Conservation (phyloP, 345 rosid genomes). For the Anastatica hierochuntica region DNA sequence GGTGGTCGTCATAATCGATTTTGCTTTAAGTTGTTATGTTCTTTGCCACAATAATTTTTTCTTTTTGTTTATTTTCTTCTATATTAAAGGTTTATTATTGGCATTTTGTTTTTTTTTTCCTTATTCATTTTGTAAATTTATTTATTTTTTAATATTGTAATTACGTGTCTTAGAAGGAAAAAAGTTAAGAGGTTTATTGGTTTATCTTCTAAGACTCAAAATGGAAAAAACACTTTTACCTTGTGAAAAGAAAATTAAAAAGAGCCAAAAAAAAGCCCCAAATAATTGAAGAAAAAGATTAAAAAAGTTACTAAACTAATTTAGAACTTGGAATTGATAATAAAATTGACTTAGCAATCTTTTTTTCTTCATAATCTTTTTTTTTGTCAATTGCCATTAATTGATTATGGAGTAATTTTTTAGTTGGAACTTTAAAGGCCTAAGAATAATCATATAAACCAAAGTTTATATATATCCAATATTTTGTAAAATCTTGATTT, state of each 20-base stretch:
- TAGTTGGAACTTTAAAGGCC: background rate
- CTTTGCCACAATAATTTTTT: too few relatives aligned
- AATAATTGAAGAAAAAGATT: background rate
- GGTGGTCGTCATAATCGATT: too few relatives aligned
- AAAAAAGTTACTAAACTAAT: background rate
- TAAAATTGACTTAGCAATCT: background rate
- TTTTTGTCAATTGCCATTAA: background rate
- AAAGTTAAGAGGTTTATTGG: background rate
- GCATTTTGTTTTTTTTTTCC: background rate
- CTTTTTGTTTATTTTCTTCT: too few relatives aligned
- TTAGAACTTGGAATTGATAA: background rate
- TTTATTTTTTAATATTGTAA: too few relatives aligned
- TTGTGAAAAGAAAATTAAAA: background rate
- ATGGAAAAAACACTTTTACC: background rate
- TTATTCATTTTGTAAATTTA: background rate
- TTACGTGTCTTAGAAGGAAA: conserved; percentile 2
- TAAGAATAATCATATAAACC: background rate
- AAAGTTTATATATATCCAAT: background rate
- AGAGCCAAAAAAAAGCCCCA: too few relatives aligned
- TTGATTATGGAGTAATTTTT: background rate
- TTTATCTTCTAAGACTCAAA: conserved; percentile 10
- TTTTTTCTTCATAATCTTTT: too few relatives aligned
- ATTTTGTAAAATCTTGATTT: background rate
- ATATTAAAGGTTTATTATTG: too few relatives aligned
- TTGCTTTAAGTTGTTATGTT: too few relatives aligned